These are phyloP conservation scores for Guadua angustifolia DNA, from an alignment of 176 grass and related monocot species.

Conservation along the genomic window DNA sequence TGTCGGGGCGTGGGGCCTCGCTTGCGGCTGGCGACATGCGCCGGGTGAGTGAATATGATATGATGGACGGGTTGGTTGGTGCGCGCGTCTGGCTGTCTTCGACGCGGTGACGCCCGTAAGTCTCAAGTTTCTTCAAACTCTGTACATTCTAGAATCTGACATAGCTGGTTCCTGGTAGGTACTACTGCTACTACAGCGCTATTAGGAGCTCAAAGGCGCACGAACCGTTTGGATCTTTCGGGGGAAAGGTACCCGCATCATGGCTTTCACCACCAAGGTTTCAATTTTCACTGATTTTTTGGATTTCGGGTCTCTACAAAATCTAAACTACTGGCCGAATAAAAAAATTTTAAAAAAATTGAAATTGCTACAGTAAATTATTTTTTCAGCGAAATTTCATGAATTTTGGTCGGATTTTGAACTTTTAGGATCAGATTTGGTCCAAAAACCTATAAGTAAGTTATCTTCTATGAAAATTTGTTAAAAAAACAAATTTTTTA, in stretches of 20 bases:
- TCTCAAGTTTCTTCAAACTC: background rate
- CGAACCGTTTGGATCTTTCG: background rate
- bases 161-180: background rate
- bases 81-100: background rate
- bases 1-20: slow-evolving; percentile 13
- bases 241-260: background rate
- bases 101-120: background rate
- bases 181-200: background rate
- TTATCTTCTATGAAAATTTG: too few relatives aligned
- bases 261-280: background rate
- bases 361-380: too few relatives aligned
- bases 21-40: background rate
- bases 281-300: too few relatives aligned
- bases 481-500: too few relatives aligned
- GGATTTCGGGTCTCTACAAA: too few relatives aligned
- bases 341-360: too few relatives aligned
- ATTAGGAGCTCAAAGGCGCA: too few relatives aligned
- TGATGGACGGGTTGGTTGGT: background rate
- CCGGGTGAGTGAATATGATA: background rate
- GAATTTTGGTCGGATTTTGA: too few relatives aligned
- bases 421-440: too few relatives aligned
- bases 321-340: too few relatives aligned
- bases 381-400: too few relatives aligned
- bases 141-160: slow-evolving; percentile 13
- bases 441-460: too few relatives aligned